Evolutionary conservation across 805 yeast genomes (phyloP), one percentile per base, ranked within the genome.

Genomic region (Teunomyces aglyptinius): DNA sequence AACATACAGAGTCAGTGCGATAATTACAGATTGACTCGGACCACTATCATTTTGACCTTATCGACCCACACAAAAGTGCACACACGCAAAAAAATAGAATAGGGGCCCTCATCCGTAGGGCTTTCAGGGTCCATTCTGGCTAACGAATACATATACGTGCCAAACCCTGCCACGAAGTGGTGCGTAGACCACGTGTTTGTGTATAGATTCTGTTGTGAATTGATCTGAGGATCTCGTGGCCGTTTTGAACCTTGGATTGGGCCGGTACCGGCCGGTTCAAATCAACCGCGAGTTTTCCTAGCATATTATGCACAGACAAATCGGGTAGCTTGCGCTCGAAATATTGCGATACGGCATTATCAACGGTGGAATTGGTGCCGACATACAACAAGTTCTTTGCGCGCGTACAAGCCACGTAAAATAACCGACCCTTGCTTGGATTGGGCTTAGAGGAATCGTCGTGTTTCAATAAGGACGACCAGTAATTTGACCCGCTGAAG

Each of bases 381-480:
- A 65, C 44, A 47, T 78, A 79, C 6, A 77, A 54, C 35, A 79
- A 52, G 18, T 70, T 61, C 28, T 69, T 73, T 0, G 91, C 86
- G 49, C 92, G 70, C 0, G 91, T 85, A 57, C 77, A 65, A 1
- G 83, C 91, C 2, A 85, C 90, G 57, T 84, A 86, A 13, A 79
- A 64, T 10, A 80, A 59, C 40, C 82, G 68, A 12, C 70, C 65
- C 12, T 70, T 72, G 12, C 62, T 66, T 1, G 50, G 48, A n/a
- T 51, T 45, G 7, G 39, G 32, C 2, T n/a, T 34, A 12, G 8
- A n/a, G 6, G 45, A 20, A 11, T 8, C 8, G 3, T 5, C 11
- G 7, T 16, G n/a, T 12, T n/a, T n/a, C 36, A 38, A 26, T 8
- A 34, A 26, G n/a, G 45, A 31, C 16, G 45, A 26, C 49, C 48